Evolutionary conservation across 345 rosid species (phyloP).

Genomic region (Euphorbia tirucalli): DNA sequence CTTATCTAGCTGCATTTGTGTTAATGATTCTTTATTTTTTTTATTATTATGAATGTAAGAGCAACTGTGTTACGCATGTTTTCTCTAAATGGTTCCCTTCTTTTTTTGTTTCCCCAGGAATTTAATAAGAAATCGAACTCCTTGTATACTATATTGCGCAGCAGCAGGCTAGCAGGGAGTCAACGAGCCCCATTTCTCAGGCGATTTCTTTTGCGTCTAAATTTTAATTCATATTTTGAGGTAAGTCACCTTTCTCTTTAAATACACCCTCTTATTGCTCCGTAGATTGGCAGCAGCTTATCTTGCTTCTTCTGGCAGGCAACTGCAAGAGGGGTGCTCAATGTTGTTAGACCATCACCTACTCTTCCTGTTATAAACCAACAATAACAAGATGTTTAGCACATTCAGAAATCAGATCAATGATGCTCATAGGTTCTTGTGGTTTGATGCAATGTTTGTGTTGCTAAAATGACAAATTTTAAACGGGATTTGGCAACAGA

Average conservation of each 20-base stretch:
- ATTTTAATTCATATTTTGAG: constrained; percentile 91
- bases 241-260: constrained; percentile 28
- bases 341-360: constrained; percentile 80
- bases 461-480: not conserved
- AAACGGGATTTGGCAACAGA: not conserved
- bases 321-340: constrained; percentile 79
- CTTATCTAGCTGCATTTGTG: not conserved
- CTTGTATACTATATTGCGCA: constrained; percentile 76
- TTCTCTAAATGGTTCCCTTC: constrained; percentile 7
- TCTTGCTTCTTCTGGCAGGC: constrained; percentile 45
- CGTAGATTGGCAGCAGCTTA: not conserved
- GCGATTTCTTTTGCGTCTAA: constrained; percentile 86
- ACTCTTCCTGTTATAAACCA: constrained; percentile 51
- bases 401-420: not conserved
- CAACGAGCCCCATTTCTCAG: constrained; percentile 95
- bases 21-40: not conserved
- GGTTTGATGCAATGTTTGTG: constrained; percentile 31
- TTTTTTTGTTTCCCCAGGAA: constrained; percentile 49
- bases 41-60: too few relatives aligned
- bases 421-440: not conserved
- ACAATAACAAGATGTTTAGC: constrained; percentile 23
- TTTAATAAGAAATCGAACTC: constrained; percentile 95
- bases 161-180: constrained; percentile 95
- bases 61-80: not conserved
- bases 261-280: not conserved